Evolutionary conservation across 129 eudicot species (phyloP), one percentile per base, ranked within the genome.

Genomic region (Oenanthe sinensis): DNA sequence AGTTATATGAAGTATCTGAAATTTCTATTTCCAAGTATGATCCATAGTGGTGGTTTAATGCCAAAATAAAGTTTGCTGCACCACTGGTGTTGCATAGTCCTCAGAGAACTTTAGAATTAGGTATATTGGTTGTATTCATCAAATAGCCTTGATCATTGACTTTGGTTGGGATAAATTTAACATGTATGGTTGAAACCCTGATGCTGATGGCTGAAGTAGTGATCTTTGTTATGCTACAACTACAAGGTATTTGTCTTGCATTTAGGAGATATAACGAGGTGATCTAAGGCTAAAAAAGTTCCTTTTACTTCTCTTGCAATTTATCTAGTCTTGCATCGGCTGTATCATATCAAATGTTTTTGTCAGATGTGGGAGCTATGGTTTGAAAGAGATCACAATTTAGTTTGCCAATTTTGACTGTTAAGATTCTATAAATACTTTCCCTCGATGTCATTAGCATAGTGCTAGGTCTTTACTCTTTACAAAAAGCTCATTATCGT

Each of bases 1-100:
- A 62, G 50, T 54, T 87, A 30, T 81, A 52, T 73, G 58, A 43
- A 79, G 47, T 81, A 83, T 78, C 37, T 62, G 37, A 77, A 8
- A 26, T 4, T 42, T n/a, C 77, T 74, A 52, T 46, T 33, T 22
- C 43, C 46, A 44, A 22, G 74, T 28, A 37, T 54, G 80, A 75
- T 75, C 11, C 40, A 2, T 43, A 28, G 24, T 70, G 76, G 52
- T 42, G 52, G 28, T 72, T n/a, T 28, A 72, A 72, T 22, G 76
- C 26, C 26, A 70, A 37, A 37, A 39, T 70, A 47, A 39, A 70
- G 4, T 70, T 70, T 16, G 48, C n/a, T 70, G 42, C 46, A 42
- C 8, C 19, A 13, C 8, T 65, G 20, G 40, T 65, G 71, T 65
- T 65, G 14, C 71, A 13, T 13, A 1, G 40, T 28, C 71, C 30